phyloP scores from a whole-genome alignment of 2,329 filamentous ascomycete species.

The Graphium sp. region DNA sequence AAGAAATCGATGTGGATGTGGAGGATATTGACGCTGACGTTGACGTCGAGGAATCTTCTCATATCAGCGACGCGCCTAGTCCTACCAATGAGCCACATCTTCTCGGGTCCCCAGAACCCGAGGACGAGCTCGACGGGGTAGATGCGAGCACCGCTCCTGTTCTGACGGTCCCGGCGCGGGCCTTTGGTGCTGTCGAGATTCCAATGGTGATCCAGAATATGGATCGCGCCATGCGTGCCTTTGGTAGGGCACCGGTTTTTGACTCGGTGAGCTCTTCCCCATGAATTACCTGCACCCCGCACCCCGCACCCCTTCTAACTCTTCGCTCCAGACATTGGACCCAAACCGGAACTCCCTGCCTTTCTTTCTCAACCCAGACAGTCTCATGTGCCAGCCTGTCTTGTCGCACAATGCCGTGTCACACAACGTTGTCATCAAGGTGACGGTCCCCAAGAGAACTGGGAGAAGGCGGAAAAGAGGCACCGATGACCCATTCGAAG shows the following conservation, averaged over 20 bases:
- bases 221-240: slow-evolving; percentile 23
- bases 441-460: slow-evolving; percentile 75
- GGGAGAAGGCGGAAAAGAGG: slow-evolving; percentile 75
- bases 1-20: not conserved
- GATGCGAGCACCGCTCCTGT: slow-evolving; percentile 6
- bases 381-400: slow-evolving; percentile 63
- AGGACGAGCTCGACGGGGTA: not conserved
- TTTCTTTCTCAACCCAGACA: slow-evolving; percentile 64
- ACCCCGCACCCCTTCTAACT: not conserved
- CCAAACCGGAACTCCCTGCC: slow-evolving; percentile 36
- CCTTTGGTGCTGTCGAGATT: slow-evolving; percentile 22
- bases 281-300: not conserved
- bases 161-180: slow-evolving; percentile 13
- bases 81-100: not conserved
- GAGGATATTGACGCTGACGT: too few relatives aligned
- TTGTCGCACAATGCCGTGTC: slow-evolving; percentile 59
- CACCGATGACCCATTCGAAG: slow-evolving; percentile 47
- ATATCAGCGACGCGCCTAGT: not conserved
- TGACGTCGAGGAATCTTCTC: too few relatives aligned
- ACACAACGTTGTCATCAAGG: slow-evolving; percentile 72
- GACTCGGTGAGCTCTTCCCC: slow-evolving; percentile 15
- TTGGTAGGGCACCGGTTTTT: slow-evolving; percentile 19
- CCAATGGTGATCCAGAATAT: slow-evolving; percentile 24
- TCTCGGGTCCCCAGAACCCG: not conserved
- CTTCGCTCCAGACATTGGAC: slow-evolving; percentile 10